Evolutionary conservation across 2,329 filamentous ascomycete genomes (phyloP).

Genomic region (Fusarium solani-melongenae): DNA sequence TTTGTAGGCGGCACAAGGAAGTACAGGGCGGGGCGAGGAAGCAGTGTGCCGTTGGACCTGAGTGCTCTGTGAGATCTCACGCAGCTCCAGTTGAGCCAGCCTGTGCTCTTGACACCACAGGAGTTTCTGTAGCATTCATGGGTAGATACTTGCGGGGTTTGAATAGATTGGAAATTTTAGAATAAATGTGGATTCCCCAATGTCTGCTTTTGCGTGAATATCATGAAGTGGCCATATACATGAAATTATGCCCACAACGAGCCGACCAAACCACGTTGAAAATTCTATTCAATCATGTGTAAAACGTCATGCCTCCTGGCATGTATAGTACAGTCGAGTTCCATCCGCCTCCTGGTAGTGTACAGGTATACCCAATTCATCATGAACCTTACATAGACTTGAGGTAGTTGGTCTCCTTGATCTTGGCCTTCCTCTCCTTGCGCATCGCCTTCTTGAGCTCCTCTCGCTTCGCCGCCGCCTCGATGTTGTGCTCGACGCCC

Average conservation of each 20-base stretch:
- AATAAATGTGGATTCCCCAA: constrained; percentile 11
- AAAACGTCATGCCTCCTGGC: constrained; percentile 11
- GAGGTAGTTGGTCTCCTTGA: constrained; percentile 89
- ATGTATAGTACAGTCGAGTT: constrained; percentile 44
- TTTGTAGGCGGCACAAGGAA: constrained; percentile 79
- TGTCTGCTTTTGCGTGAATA: not conserved
- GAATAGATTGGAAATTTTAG: constrained; percentile 33
- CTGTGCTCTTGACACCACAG: constrained; percentile 1
- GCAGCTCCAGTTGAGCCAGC: constrained; percentile 19
- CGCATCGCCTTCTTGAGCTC: constrained; percentile 78
- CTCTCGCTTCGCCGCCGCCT: constrained; percentile 63
- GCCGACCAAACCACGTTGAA: not conserved
- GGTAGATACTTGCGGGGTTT: constrained; percentile 12
- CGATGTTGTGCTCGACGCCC: constrained; percentile 57
- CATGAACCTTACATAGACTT: constrained; percentile 72
- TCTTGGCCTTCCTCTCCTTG: constrained; percentile 77
- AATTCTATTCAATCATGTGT: constrained; percentile 18
- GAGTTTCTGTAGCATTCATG: constrained; percentile 13
- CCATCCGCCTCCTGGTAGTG: constrained; percentile 35
- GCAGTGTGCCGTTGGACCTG: constrained; percentile 92
- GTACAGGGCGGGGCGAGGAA: constrained; percentile 91
- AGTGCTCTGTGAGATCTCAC: constrained; percentile 58
- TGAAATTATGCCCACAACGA: not conserved
- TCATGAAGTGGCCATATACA: not conserved
- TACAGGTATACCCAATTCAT: constrained; percentile 37